These are phyloP conservation scores for Perkinsus chesapeaki DNA, from an alignment of 169 alveolate genomes.

Conservation along the genomic window DNA sequence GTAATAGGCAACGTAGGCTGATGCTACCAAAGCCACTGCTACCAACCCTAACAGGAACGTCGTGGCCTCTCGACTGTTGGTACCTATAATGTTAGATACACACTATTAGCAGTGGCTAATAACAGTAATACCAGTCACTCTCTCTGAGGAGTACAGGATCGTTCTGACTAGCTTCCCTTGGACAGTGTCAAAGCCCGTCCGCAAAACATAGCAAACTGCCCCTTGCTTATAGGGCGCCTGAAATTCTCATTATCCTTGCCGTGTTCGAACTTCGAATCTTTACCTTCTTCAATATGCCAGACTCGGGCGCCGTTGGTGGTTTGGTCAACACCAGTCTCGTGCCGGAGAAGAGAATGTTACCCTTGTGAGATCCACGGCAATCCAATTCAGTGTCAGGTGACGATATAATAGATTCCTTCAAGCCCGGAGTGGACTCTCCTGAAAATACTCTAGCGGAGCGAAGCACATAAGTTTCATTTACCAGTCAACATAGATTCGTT, in stretches of 20 bases:
- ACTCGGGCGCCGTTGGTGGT: conserved; percentile 42
- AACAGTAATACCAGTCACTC: conserved; percentile 4
- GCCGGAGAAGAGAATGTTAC: conserved; percentile 85
- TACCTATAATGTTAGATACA: conserved; percentile 31
- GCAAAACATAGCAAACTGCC: conserved; percentile 48
- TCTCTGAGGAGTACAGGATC: conserved; percentile 68
- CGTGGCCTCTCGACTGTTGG: conserved; percentile 84
- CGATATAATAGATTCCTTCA: conserved; percentile 13
- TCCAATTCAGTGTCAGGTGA: conserved; percentile 11
- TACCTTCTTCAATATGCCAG: conserved; percentile 26
- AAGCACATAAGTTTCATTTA: too few species aligned
- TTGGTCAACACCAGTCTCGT: conserved; percentile 72
- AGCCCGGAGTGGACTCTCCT: conserved; percentile 27
- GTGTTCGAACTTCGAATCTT: conserved; percentile 41
- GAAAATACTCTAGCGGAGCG: too few species aligned
- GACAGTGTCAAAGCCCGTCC: conserved; percentile 71
- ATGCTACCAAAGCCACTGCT: conserved; percentile 83
- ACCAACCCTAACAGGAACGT: conserved; percentile 79
- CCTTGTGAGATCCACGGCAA: conserved; percentile 39
- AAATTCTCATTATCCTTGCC: conserved; percentile 21
- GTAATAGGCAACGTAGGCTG: conserved; percentile 75
- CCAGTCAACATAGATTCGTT: conserved; percentile 75
- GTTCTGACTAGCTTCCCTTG: conserved; percentile 95
- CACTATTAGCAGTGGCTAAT: neutral
- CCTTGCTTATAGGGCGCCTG: neutral